phyloP scores from a whole-genome alignment of 2,329 filamentous ascomycete genomes.

The Monosporascus sp. region DNA sequence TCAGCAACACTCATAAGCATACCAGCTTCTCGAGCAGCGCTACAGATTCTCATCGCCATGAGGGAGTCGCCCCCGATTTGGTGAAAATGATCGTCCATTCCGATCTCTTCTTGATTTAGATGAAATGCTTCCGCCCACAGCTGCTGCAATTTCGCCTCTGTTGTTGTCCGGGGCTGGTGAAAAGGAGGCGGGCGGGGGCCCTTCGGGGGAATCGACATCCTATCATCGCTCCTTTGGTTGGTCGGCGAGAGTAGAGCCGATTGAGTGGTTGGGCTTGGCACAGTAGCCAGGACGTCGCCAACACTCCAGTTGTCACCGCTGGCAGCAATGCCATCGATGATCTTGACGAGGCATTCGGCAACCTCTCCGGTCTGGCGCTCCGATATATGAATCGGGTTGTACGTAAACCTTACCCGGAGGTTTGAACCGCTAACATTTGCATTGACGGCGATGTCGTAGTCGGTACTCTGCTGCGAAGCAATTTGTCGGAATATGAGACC shows the following conservation, averaged over 20 bases:
- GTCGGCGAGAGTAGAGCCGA: not conserved
- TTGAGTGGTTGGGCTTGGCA: not conserved
- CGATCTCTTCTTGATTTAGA: not conserved
- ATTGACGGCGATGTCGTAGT: not conserved
- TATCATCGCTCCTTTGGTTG: not conserved
- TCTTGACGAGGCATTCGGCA: not conserved
- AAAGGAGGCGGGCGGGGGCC: not conserved
- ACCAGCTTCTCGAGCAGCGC: not conserved
- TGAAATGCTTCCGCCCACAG: not conserved
- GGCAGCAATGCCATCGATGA: not conserved
- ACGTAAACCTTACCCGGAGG: not conserved
- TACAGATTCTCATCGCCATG: not conserved
- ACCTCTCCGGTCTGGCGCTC: not conserved
- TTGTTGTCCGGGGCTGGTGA: not conserved
- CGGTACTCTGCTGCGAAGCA: not conserved
- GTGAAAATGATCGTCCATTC: not conserved
- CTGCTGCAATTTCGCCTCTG: not conserved
- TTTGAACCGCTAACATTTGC: not conserved
- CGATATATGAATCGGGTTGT: not conserved
- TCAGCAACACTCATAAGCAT: not conserved
- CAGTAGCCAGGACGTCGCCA: not conserved
- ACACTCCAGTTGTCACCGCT: not conserved
- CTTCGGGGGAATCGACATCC: not conserved
- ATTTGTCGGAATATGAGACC: not conserved
- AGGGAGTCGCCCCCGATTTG: not conserved